A percentile compares a stretch with the other conserved stretches of the same genome.
These are phyloP conservation scores for Sarocladiaceae sp. DNA, from an alignment of 2,329 filamentous ascomycete genomes.

Conservation along the genomic window DNA sequence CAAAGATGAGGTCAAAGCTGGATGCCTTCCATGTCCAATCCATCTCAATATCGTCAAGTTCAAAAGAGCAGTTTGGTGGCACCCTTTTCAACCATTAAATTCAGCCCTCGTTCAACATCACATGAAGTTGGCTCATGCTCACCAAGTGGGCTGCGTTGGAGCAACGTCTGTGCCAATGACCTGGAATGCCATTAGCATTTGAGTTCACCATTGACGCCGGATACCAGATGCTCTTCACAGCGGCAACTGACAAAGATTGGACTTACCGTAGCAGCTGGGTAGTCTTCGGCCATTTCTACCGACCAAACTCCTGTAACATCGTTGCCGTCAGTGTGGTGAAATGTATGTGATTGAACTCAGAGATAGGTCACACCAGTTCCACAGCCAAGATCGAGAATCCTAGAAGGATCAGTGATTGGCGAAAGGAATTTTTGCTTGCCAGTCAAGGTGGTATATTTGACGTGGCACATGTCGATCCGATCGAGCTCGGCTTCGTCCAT, in stretches of 20 bases:
- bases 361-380: slow-evolving; percentile 18
- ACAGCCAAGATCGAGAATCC: slow-evolving; percentile 24
- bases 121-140: not conserved
- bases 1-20: slow-evolving; percentile 28
- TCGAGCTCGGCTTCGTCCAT: slow-evolving; percentile 35
- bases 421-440: slow-evolving; percentile 19
- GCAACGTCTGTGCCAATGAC: not conserved
- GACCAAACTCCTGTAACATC: slow-evolving; percentile 23
- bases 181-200: not conserved
- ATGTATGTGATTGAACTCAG: not conserved
- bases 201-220: no score
- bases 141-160: slow-evolving; percentile 32
- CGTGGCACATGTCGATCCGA: slow-evolving; percentile 33
- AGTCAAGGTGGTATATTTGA: slow-evolving; percentile 25
- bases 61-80: slow-evolving; percentile 29
- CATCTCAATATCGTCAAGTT: slow-evolving; percentile 30
- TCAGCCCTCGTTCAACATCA: not conserved
- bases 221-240: no score
- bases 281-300: slow-evolving; percentile 31
- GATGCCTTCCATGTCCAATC: slow-evolving; percentile 30
- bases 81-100: slow-evolving; percentile 21
- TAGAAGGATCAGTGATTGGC: slow-evolving; percentile 18
- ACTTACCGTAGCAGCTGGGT: not conserved
- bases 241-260: no score
- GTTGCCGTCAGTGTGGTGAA: not conserved